These are phyloP conservation scores for Entonaema liquescens DNA, from an alignment of 495 filamentous ascomycete species.

Conservation along the genomic window DNA sequence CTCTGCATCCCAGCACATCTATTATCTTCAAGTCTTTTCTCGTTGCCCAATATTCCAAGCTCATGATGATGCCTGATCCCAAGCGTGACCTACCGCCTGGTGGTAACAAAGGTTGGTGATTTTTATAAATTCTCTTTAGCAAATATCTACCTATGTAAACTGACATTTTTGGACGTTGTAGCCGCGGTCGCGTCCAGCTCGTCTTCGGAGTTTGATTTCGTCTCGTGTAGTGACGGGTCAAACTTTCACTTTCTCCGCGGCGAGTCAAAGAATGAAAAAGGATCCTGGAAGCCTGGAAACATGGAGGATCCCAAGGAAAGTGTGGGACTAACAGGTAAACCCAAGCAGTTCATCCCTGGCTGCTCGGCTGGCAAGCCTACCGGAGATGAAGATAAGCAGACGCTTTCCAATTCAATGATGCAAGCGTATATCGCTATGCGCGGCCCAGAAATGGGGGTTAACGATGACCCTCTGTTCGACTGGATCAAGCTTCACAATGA, in stretches of 20 bases:
- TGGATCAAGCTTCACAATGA: conserved; percentile 21
- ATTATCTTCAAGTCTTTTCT: no score
- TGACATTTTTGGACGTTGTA: background rate
- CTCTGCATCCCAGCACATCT: no score
- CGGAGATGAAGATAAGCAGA: conserved; percentile 8
- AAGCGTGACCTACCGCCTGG: background rate
- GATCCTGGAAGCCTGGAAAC: no score
- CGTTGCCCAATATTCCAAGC: background rate
- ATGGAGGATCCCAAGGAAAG: no score
- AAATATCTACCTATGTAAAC: background rate
- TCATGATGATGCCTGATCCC: background rate
- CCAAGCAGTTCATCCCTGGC: conserved; percentile 10
- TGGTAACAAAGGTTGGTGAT: background rate
- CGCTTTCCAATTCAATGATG: conserved; percentile 34
- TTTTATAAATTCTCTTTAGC: background rate
- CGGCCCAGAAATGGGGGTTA: conserved; percentile 21
- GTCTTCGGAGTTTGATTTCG: background rate
- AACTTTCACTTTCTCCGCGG: background rate
- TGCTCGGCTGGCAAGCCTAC: conserved; percentile 16
- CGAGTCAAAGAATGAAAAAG: background rate
- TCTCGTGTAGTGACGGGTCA: background rate
- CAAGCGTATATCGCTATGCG: conserved; percentile 40
- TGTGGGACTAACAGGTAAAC: no score
- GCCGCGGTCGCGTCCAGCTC: background rate
- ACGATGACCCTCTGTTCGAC: conserved; percentile 22